Percentiles rank a stretch among this genome's conserved stretches.
Evolutionary conservation across 768 basidiomycete species (phyloP).

Genomic region (Tylopilus rubrobrunneus): DNA sequence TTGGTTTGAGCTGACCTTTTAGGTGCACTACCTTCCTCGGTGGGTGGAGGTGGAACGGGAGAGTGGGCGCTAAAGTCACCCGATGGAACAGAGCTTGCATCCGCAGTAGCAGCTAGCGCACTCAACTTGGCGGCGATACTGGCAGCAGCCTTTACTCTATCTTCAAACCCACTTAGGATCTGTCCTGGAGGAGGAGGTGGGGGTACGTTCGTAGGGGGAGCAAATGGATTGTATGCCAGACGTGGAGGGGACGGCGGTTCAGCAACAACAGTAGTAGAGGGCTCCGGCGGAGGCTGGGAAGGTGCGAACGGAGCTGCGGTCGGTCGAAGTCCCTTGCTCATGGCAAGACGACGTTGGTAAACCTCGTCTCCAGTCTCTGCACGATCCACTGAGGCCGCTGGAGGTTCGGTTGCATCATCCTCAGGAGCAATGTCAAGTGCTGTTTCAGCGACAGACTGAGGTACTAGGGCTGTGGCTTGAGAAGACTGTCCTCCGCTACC

Average conservation of each 20-base stretch:
- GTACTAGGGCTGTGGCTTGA: conserved; percentile 19
- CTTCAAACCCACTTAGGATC: conserved; percentile 48
- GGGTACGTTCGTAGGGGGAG: conserved; percentile 56
- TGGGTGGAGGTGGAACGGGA: conserved; percentile 26
- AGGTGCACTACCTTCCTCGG: conserved; percentile 28
- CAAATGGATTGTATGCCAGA: conserved; percentile 68
- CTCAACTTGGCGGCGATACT: conserved; percentile 76
- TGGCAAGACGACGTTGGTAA: conserved; percentile 57
- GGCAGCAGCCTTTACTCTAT: conserved; percentile 70
- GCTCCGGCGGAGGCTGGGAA: conserved; percentile 20
- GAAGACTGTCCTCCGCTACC: conserved; percentile 34
- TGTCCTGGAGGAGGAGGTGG: conserved; percentile 58
- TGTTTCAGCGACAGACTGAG: conserved; percentile 16
- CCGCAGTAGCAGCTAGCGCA: conserved; percentile 42
- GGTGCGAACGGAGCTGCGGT: conserved; percentile 29
- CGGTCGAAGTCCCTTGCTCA: conserved; percentile 42
- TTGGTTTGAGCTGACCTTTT: conserved; percentile 10
- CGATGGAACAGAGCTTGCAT: conserved; percentile 22
- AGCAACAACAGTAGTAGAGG: conserved; percentile 10
- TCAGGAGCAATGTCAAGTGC: conserved; percentile 16
- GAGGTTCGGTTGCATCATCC: conserved; percentile 3
- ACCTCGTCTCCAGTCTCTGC: conserved; percentile 64
- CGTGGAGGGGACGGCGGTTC: conserved; percentile 44
- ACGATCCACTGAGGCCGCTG: conserved; percentile 1
- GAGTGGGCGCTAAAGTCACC: conserved; percentile 23